Conservation (phyloP, 306 rosid genomes). For the Oemleria cerasiformis region DNA sequence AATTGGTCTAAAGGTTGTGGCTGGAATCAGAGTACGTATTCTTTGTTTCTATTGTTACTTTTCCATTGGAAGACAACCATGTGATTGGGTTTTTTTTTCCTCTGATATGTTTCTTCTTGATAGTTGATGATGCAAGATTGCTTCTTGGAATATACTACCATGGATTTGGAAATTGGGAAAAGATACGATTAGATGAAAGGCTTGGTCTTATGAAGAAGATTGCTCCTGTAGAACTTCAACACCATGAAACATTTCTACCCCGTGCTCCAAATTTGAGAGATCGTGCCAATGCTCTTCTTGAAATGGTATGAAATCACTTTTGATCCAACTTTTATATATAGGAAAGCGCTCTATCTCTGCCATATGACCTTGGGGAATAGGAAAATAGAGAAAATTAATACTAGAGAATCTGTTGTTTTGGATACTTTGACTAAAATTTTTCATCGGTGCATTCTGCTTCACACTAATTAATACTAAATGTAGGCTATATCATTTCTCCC, state of each 20-base stretch:
- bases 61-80: neutral
- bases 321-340: neutral
- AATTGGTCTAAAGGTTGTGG: constrained; percentile 99
- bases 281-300: constrained; percentile 95
- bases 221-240: constrained; percentile 98
- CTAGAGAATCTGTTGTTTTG: neutral
- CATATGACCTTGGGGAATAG: neutral
- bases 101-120: constrained; percentile 20
- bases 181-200: constrained; percentile 85
- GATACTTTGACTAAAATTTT: neutral
- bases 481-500: neutral
- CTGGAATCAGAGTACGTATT: constrained; percentile 93
- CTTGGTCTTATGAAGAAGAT: constrained; percentile 91
- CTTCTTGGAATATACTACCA: constrained; percentile 90
- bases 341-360: neutral
- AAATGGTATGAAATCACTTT: constrained; percentile 60
- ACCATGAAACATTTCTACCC: constrained; percentile 97
- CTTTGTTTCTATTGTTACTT: constrained; percentile 17
- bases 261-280: constrained; percentile 99
- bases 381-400: too few species aligned
- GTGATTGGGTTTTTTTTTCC: constrained; percentile 22
- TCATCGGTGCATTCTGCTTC: neutral
- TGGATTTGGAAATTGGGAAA: constrained; percentile 99
- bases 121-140: constrained; percentile 99
- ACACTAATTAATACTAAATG: neutral